Evolutionary conservation across 2,329 filamentous ascomycete genomes (phyloP), one percentile per base, ranked within the genome.

Genomic region (Pyricularia pennisetigena): DNA sequence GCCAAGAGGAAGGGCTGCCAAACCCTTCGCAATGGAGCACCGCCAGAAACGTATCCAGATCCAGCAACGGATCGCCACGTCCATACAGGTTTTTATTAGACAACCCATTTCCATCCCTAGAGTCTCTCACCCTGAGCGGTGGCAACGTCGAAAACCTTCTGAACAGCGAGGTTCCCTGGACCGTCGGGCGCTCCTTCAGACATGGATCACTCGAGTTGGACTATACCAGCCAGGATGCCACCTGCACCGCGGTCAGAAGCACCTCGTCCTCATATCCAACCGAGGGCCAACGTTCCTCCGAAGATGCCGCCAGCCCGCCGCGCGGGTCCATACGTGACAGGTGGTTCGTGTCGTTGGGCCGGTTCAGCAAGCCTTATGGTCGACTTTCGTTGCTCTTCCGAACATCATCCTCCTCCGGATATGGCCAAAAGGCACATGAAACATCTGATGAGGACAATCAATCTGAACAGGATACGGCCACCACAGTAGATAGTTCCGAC

Each of bases 261-360:
- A 65, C 70, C 3, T 73, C 72, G 14, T 73, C 72, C 4, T 71
- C 70, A 30, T 73, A 73, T 66, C 72, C 71, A 1, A 69, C 70
- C 0, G 70, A 73, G 59, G 71, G 70, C 9, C 63, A 69, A 12
- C 69, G 67, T 8, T 71, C 70, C 49, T 67, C 66, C 23, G 71
- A 69, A 7, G 70, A 69, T 6, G 14, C 71, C 65, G 64, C 1
- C 71, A 71, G 24, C 71, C 71, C 32, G 70, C 72, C 24, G 23
- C 41, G 16, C 2, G 26, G 41, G 28, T 62, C 66, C 7, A 26
- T 61, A 35, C 62, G 61, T 24, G 35, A 41, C 8, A 41, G 61
- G 2, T 65, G 62, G 61, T 68, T 65, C 29, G 49, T 54, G 14
- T 59, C 49, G 20, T n/a, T 68, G 20, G 26, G 26, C 29, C 67